Evolutionary conservation across 2,329 filamentous ascomycete genomes (phyloP), one percentile per base, ranked within the genome.

Genomic region (Fusarium kyushuense): DNA sequence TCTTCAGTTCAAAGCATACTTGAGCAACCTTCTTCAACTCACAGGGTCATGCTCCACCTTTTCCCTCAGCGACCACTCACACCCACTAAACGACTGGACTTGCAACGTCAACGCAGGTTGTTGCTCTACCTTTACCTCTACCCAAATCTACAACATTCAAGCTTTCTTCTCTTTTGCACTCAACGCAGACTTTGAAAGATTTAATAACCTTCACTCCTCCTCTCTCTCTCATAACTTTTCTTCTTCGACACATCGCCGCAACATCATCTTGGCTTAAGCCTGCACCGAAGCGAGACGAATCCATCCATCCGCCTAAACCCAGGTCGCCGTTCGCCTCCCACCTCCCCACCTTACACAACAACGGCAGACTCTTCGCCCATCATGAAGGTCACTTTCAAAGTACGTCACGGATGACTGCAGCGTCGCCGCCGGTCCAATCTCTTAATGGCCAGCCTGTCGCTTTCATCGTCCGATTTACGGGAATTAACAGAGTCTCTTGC

Each of bases 351-450:
- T 68, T 48, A 48, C 42, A 35, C 58, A 59, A 63, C 70, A 74
- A 76, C 77, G 79, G 78, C 76, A 69, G 67, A 72, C 67, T 66
- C 67, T 78, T 78, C 74, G 79, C 79, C 81, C 84, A 86, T 75
- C 78, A 90, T 90, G 88, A 90, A 90, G 87, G 84, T 90, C 77
- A 90, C 88, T 67, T 87, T 89, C 79, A 87, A 87, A 83, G 87
- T 89, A 82, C 66, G 84, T 74, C 72, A 67, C 63, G 51, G 54
- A 27, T 52, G 38, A 41, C 48, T 49, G 47, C 55, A 55, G 25
- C 52, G 38, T 54, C 33, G 19, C 27, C 21, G 19, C 29, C 36
- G 41, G 48, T 1, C 14, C 32, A 40, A 49, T 47, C 48, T 43
- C 56, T 30, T 45, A 33, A 29, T 25, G 25, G n/a, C 35, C 25